Conservation (phyloP, 495 filamentous ascomycete species). For the Cetradonia linearis region DNA sequence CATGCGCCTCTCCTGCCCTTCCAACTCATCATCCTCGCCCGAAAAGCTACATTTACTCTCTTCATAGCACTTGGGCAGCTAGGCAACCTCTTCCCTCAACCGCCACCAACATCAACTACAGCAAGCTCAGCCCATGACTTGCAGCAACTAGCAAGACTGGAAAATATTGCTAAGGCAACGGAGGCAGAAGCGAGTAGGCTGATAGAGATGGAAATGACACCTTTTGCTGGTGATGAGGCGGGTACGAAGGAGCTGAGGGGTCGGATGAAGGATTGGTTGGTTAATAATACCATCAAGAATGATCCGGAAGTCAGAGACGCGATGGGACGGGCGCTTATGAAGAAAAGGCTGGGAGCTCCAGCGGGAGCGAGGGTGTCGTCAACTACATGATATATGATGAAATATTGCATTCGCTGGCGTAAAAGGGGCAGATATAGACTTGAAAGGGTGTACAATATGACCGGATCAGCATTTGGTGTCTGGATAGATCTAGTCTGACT, state of each 20-base stretch:
- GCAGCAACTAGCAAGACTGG: slow-evolving; percentile 36
- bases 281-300: slow-evolving; percentile 59
- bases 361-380: slow-evolving; percentile 23
- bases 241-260: slow-evolving; percentile 47
- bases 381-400: background rate
- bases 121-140: slow-evolving; percentile 30
- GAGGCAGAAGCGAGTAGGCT: slow-evolving; percentile 61
- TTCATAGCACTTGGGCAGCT: slow-evolving; percentile 90
- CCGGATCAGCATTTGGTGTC: background rate
- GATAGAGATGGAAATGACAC: slow-evolving; percentile 66
- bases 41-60: slow-evolving; percentile 65
- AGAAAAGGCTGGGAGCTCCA: slow-evolving; percentile 44
- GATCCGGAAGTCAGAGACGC: slow-evolving; percentile 71
- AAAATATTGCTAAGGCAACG: slow-evolving; percentile 39
- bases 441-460: background rate
- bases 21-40: slow-evolving; percentile 67
- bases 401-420: background rate
- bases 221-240: slow-evolving; percentile 65
- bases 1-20: slow-evolving; percentile 74
- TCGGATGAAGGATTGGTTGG: slow-evolving; percentile 66
- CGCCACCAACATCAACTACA: slow-evolving; percentile 20
- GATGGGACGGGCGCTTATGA: slow-evolving; percentile 50
- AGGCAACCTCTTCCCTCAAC: slow-evolving; percentile 45
- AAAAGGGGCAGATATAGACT: background rate
- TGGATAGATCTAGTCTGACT: background rate